Base-by-base conservation (phyloP, 2,329 filamentous ascomycete genomes). In the Orbilia javanica region DNA sequence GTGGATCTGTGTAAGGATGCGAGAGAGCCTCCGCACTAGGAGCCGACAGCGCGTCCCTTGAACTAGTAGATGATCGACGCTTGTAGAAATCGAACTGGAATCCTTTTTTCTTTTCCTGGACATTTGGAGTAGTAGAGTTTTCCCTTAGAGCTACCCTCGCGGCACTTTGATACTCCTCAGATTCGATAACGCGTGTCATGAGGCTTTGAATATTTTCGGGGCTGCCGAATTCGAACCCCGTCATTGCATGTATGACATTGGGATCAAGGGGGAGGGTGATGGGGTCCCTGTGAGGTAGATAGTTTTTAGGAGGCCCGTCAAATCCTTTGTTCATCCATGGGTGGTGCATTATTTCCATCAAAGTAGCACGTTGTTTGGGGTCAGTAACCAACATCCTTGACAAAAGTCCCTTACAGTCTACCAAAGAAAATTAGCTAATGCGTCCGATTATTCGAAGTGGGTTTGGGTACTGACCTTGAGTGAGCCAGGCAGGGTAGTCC, bases 11-110 rank as follows among this genome's bases (percentile, higher is more conserved):
- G 10, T 94, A 94, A 36, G 95, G 86, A 80, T 93, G 90, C 34
- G 79, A 79, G 18, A 98, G 87, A 3, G 92, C 92, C 83, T 99
- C 96, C 0, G 90, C 89, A 64, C 95, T 98, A n/a, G 93, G 91
- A 0, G 90, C 91, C 4, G 88, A 88, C 79, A 99, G 86, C 2
- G 94, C 97, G 83, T 98, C 96, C 80, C 93, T 90, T 84, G 96
- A 98, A 66, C 89, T 93, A 48, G 90, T 91, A 0, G 95, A 98
- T 83, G 94, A 97, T 75, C 94, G 89, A 80, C 96, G 89, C 85
- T 97, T 97, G 85, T 98, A 99, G 82, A 99, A 98, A 83, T 97
- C 95, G 81, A 98, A 97, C 4, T 89, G 89, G 80, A 97, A 95
- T 8, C 93, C 92, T 69, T 95, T 92, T 86, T 94, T 96, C 84